Evolutionary conservation across 2,329 filamentous ascomycete species (phyloP), one percentile per base, ranked within the genome.

Genomic region (Ilyonectria mors-panacis): DNA sequence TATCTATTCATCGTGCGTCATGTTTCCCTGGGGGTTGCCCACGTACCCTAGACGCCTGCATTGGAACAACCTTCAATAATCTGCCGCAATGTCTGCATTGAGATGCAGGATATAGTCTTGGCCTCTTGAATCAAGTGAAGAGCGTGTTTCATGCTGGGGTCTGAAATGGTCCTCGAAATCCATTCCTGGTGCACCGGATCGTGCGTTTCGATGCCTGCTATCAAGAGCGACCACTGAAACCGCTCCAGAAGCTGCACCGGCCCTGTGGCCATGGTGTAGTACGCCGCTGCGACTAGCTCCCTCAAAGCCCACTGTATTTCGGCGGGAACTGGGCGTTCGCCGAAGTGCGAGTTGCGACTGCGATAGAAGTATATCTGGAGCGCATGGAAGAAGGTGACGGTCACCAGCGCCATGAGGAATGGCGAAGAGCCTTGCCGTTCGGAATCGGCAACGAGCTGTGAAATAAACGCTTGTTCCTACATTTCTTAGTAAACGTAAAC

Each of bases 141-240:
- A 0, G 69, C 48, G 8, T 68, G 59, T 58, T 67, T 72, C 47
- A 72, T 70, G 59, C 60, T 68, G 56, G 70, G 62, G 19, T 72
- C 71, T 37, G 71, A 73, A 62, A 73, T 69, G 60, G 21, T 70
- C 48, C 44, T 64, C 55, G 63, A 63, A 48, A 73, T 65, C 71
- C 71, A 73, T 2, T 73, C 66, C n/a, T 54, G 48, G 30, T 73
- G 67, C 2, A 73, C 61, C 0, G 70, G 68, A 6, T 73, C 71
- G 12, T 67, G 61, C 10, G 71, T 73, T 30, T 73, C 71, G 4
- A 73, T 58, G 2, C 71, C 68, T 10, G 63, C 68, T 10, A 73
- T 70, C 3, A 73, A 12, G 0, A 73, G 68, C 47, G 66, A 59
- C 66, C 66, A 68, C 45, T 68, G 66, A 28, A 68, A 68, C 39